Conservation (phyloP, 169 alveolate species). For the Eimeria falciformis region DNA sequence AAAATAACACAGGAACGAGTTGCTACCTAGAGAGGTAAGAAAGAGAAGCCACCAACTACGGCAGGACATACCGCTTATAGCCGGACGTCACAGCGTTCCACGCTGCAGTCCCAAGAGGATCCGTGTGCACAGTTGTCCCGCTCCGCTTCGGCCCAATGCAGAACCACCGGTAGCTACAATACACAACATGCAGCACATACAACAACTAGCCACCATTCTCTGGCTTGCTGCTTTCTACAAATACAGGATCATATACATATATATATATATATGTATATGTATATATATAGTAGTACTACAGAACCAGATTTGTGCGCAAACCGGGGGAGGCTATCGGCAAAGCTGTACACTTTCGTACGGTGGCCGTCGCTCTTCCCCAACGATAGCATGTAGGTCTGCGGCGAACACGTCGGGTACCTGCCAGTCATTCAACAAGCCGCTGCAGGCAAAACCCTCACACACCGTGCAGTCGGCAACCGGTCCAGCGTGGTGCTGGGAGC, state of each 20-base stretch:
- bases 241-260: too few relatives aligned
- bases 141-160: slow-evolving; percentile 89
- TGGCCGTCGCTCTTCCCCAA: slow-evolving; percentile 79
- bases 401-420: slow-evolving; percentile 82
- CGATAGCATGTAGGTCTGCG: slow-evolving; percentile 78
- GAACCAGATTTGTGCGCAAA: background rate
- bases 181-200: background rate
- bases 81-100: slow-evolving; percentile 89
- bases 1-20: background rate
- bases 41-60: slow-evolving; percentile 10
- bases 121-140: slow-evolving; percentile 89
- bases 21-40: background rate
- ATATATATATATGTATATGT: too few relatives aligned
- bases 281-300: background rate
- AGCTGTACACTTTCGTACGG: slow-evolving; percentile 67
- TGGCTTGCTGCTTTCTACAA: background rate
- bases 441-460: background rate
- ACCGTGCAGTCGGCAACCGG: too few relatives aligned
- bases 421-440: slow-evolving; percentile 80
- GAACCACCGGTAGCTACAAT: slow-evolving; percentile 85
- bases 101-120: slow-evolving; percentile 89
- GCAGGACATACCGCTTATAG: slow-evolving; percentile 82
- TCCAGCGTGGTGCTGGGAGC: background rate
- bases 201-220: background rate
- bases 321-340: background rate